Evolutionary conservation across 805 yeast species (phyloP).

Genomic region (Candida silvicultrix): DNA sequence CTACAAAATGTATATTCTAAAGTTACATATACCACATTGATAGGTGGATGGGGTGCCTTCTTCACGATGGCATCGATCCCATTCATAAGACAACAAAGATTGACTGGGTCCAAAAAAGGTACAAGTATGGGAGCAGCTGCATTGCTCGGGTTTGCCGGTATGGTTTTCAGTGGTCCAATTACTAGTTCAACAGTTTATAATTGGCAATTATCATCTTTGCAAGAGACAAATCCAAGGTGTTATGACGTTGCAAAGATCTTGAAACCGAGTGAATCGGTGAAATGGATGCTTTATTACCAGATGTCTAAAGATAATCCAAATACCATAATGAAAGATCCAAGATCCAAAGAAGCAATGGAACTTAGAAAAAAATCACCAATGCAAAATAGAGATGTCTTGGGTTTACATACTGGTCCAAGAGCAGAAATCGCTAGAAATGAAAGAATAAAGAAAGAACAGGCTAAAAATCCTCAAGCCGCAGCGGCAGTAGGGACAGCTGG

Average conservation of each 20-base stretch:
- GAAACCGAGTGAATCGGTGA: slow-evolving; percentile 27
- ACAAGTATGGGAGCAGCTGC: slow-evolving; percentile 36
- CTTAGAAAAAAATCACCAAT: slow-evolving; percentile 20
- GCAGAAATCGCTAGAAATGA: slow-evolving; percentile 9
- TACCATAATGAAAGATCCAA: slow-evolving; percentile 51
- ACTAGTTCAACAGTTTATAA: slow-evolving; percentile 26
- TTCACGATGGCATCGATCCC: slow-evolving; percentile 37
- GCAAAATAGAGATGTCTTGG: slow-evolving; percentile 32
- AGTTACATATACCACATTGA: slow-evolving; percentile 28
- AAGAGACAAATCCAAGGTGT: slow-evolving; percentile 26
- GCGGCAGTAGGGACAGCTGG: too few relatives aligned
- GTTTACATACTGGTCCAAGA: slow-evolving; percentile 28
- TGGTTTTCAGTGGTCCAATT: slow-evolving; percentile 28
- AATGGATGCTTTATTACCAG: slow-evolving; percentile 48
- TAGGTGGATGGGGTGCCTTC: slow-evolving; percentile 36
- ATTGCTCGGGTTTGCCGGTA: slow-evolving; percentile 34
- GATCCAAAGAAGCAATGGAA: slow-evolving; percentile 26
- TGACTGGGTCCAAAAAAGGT: slow-evolving; percentile 28
- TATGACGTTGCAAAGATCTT: slow-evolving; percentile 23
- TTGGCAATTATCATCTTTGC: slow-evolving; percentile 25
- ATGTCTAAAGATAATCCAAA: slow-evolving; percentile 45
- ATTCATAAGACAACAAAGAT: slow-evolving; percentile 27
- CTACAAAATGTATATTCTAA: slow-evolving; percentile 32
- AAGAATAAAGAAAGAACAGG: slow-evolving; percentile 5
- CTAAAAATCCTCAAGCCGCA: background rate